Evolutionary conservation across 1,284 basidiomycete species (phyloP).

Genomic region (Apiotrichum brassicae): DNA sequence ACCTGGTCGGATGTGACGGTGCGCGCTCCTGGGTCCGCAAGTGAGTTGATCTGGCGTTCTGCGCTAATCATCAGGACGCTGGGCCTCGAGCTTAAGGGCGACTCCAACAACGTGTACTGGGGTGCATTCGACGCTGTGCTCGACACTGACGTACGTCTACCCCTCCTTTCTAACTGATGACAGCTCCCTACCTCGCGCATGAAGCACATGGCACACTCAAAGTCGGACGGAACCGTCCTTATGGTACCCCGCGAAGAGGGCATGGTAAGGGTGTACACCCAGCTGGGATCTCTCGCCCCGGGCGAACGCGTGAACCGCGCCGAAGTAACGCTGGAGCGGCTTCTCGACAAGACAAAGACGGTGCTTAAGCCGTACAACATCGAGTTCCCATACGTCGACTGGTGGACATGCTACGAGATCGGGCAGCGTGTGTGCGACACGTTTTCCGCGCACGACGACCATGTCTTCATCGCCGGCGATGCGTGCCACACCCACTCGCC

Average conservation of each 20-base stretch:
- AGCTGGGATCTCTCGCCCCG: conserved; percentile 17
- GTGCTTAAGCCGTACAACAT: conserved; percentile 65
- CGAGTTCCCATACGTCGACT: conserved; percentile 43
- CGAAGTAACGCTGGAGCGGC: conserved; percentile 53
- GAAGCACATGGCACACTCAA: conserved; percentile 36
- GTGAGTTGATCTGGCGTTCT: background rate
- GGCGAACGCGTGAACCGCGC: conserved; percentile 22
- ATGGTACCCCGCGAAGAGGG: conserved; percentile 37
- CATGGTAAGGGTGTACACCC: conserved; percentile 29
- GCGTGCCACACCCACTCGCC: conserved; percentile 38
- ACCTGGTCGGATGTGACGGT: conserved; percentile 28
- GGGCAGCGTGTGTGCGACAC: conserved; percentile 49
- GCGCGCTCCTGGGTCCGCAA: conserved; percentile 24
- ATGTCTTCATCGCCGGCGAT: conserved; percentile 38
- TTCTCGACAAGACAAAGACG: conserved; percentile 58
- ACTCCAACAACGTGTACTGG: conserved; percentile 42
- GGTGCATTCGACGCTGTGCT: conserved; percentile 34
- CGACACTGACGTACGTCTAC: conserved; percentile 10
- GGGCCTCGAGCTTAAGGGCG: conserved; percentile 37
- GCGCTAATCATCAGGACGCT: conserved; percentile 14
- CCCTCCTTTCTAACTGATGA: background rate
- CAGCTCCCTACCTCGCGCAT: conserved; percentile 23
- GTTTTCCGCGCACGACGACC: conserved; percentile 18
- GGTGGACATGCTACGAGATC: conserved; percentile 41
- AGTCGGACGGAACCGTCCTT: conserved; percentile 30